Conservation (phyloP, 164 flowering plant species). For the Chimonanthus praecox region DNA sequence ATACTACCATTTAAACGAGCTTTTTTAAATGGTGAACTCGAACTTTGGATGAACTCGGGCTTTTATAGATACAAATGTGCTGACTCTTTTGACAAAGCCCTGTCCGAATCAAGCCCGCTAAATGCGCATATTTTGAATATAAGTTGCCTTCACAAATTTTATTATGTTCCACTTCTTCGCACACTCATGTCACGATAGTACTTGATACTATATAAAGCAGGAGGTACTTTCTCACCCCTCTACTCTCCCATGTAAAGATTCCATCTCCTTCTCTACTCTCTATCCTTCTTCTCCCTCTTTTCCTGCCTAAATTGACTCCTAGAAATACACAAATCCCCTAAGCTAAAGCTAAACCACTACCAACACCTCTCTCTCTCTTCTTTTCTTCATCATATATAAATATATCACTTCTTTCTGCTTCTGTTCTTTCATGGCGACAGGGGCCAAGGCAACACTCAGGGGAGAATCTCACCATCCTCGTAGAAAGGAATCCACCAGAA, state of each 20-base stretch:
- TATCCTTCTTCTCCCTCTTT: neutral
- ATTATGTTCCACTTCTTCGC: too few relatives aligned
- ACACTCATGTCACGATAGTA: too few relatives aligned
- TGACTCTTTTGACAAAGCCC: too few relatives aligned
- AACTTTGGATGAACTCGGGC: too few relatives aligned
- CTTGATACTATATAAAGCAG: neutral
- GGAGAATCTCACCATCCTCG: constrained; percentile 40
- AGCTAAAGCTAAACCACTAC: neutral
- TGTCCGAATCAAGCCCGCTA: too few relatives aligned
- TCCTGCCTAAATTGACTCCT: neutral
- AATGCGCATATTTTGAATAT: too few relatives aligned
- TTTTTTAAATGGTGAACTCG: too few relatives aligned
- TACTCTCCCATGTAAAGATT: neutral
- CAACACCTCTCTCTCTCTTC: neutral
- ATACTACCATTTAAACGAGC: too few relatives aligned
- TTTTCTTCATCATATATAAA: neutral
- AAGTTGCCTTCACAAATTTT: too few relatives aligned
- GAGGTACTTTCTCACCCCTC: neutral
- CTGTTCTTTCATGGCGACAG: constrained; percentile 8
- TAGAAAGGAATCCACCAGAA: constrained; percentile 62
- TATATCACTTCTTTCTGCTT: neutral
- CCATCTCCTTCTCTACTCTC: neutral
- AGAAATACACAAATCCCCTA: neutral
- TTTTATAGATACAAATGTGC: too few relatives aligned
- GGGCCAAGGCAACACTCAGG: neutral